Base-by-base conservation (phyloP, 148 eudicot genomes). In the Chenopodium berlandieri region DNA sequence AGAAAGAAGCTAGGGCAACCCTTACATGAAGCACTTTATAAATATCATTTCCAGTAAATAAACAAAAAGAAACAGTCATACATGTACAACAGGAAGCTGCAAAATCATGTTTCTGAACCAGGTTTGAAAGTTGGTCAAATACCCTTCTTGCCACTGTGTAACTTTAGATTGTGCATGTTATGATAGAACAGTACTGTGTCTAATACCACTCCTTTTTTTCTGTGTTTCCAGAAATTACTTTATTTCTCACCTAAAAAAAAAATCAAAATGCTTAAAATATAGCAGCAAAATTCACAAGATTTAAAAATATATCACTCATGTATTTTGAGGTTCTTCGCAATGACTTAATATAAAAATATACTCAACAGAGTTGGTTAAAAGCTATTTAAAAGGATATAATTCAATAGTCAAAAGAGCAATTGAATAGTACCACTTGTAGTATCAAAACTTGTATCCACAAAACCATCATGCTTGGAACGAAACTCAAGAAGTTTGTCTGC, bases 391-490 rank as follows among this genome's bases (percentile, higher is more conserved):
- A 14, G 72, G 62, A 20, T 4, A 9, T 19, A 48, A 30, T 32
- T 22, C 50, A 79, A 40, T 46, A n/a, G 32, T 22, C 52, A 56
- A 48, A 32, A 75, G 60, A 23, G 31, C 7, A 84, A 54, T 11
- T 23, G 81, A 65, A 58, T 75, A 52, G 67, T 92, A 96, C 99
- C 99, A 81, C 99, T 96, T 78, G 94, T 96, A 70, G 99, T 96
- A 73, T 94, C 97, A 69, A 96, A 96, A 85, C 99, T 96, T 71
- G 97, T 94, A 79, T 88, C 99, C 72, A 94, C 3, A 87, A 96
- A 96, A 81, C 98, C 98, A 82, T 89, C 97, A 86, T 96, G 94
- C 79, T 83, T 86, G 71, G 94, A 80, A 79, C 99, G 99, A 84
- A 94, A 92, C 81, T 88, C 91, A 76, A 94, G 92, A 81, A 96